phyloP scores from a whole-genome alignment of 1,284 basidiomycete species.

The Uromyces viciae-fabae region DNA sequence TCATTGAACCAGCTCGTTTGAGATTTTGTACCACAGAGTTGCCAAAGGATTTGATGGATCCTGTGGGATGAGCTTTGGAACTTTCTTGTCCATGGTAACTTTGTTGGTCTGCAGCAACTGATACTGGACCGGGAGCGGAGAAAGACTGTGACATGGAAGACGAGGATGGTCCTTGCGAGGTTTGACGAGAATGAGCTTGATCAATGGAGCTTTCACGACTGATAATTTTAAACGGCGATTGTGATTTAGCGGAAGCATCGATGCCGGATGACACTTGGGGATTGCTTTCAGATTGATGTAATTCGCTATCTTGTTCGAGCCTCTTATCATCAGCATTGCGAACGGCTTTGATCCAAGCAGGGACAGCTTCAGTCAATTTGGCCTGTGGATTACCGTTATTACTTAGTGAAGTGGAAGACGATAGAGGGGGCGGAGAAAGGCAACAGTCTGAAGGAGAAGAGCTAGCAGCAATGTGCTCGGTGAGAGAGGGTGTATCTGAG shows the following conservation, averaged over 20 bases:
- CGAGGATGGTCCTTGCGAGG: neutral
- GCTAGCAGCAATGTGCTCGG: too few relatives aligned
- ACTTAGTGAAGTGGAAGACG: neutral
- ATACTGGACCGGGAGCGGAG: slow-evolving; percentile 6
- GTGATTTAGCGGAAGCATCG: neutral
- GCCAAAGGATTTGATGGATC: slow-evolving; percentile 9
- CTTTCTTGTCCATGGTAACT: neutral
- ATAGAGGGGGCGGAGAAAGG: neutral
- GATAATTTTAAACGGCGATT: neutral
- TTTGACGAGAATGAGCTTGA: neutral
- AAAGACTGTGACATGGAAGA: neutral
- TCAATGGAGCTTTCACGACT: neutral
- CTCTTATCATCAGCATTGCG: slow-evolving; percentile 30
- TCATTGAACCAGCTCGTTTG: slow-evolving; percentile 17
- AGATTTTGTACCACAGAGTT: slow-evolving; percentile 25
- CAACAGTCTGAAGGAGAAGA: too few relatives aligned
- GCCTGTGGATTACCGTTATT: neutral
- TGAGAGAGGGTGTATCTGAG: too few relatives aligned
- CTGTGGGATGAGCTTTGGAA: neutral
- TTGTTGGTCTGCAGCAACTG: neutral
- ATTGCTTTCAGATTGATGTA: neutral
- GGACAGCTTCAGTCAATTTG: slow-evolving; percentile 16
- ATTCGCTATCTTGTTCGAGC: neutral
- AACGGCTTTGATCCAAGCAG: slow-evolving; percentile 40
- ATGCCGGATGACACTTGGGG: neutral